These are phyloP conservation scores for Ogataea methanolica DNA, from an alignment of 805 yeast genomes.

Conservation along the genomic window DNA sequence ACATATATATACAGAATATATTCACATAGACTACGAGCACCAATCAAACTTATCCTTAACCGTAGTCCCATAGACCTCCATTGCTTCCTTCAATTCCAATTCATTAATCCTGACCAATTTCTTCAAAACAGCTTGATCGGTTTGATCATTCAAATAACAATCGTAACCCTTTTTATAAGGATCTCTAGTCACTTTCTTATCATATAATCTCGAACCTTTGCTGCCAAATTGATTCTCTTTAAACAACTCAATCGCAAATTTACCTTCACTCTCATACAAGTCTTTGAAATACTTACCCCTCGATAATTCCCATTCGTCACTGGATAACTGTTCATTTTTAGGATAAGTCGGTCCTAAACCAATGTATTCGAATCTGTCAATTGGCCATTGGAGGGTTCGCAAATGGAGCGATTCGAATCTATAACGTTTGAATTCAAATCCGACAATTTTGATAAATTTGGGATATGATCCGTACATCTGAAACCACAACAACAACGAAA, in stretches of 20 bases:
- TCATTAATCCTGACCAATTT: conserved; percentile 25
- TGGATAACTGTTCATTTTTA: background rate
- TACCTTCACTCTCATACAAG: conserved; percentile 43
- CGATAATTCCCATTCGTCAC: conserved; percentile 18
- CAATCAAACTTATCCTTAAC: conserved; percentile 18
- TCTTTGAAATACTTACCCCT: conserved; percentile 40
- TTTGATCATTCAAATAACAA: conserved; percentile 3
- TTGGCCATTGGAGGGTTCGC: conserved; percentile 42
- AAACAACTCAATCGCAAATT: conserved; percentile 51
- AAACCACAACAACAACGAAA: conserved; percentile 49
- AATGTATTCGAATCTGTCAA: conserved; percentile 38
- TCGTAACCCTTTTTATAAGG: conserved; percentile 37
- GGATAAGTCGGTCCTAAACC: conserved; percentile 56
- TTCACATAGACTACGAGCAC: conserved; percentile 4
- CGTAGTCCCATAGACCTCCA: conserved; percentile 16
- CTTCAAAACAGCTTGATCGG: conserved; percentile 10
- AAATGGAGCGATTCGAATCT: conserved; percentile 58
- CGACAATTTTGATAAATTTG: conserved; percentile 48
- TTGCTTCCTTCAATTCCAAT: conserved; percentile 25
- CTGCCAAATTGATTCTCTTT: conserved; percentile 54
- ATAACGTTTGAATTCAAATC: conserved; percentile 67
- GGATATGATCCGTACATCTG: conserved; percentile 49
- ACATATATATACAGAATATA: too few relatives aligned
- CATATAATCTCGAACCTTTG: conserved; percentile 33
- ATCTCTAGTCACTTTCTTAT: conserved; percentile 51